These are phyloP conservation scores for Umbilicus rupestris DNA, from an alignment of 164 flowering plant species.

Conservation along the genomic window DNA sequence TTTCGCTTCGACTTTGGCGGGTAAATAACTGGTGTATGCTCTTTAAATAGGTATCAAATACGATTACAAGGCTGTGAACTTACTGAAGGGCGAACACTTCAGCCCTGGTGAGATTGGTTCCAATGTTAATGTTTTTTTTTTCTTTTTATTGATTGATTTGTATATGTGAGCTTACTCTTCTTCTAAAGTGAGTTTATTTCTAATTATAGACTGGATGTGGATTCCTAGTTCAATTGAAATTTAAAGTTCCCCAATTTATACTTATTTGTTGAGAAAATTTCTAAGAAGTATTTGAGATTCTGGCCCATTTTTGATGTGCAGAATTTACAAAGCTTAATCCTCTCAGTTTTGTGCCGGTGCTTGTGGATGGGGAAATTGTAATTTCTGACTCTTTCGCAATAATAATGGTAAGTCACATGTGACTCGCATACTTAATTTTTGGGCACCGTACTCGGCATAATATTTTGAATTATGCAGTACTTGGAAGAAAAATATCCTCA, in stretches of 20 bases:
- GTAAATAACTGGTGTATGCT: not conserved
- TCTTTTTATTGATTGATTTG: not conserved
- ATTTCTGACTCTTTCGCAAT: slow-evolving; percentile 81
- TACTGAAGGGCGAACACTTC: slow-evolving; percentile 68
- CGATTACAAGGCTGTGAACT: slow-evolving; percentile 65
- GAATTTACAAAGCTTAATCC: slow-evolving; percentile 74
- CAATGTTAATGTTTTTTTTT: not conserved
- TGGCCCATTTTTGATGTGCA: slow-evolving; percentile 11
- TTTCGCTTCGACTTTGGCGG: not conserved
- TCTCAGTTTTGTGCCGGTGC: slow-evolving; percentile 59
- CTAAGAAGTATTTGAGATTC: not conserved
- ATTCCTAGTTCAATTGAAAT: not conserved
- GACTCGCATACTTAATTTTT: not conserved
- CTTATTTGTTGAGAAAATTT: not conserved
- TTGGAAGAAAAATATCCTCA: slow-evolving; percentile 74
- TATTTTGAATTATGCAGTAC: slow-evolving; percentile 25
- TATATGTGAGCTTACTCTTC: not conserved
- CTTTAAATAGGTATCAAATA: slow-evolving; percentile 36
- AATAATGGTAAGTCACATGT: slow-evolving; percentile 37
- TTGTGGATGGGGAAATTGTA: slow-evolving; percentile 63
- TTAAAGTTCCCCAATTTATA: not conserved
- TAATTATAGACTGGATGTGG: not conserved
- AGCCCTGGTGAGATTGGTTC: slow-evolving; percentile 42
- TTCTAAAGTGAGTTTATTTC: not conserved
- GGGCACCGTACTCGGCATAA: not conserved